Evolutionary conservation across 1,284 basidiomycete species (phyloP).

Genomic region (Phylloporus sp.): DNA sequence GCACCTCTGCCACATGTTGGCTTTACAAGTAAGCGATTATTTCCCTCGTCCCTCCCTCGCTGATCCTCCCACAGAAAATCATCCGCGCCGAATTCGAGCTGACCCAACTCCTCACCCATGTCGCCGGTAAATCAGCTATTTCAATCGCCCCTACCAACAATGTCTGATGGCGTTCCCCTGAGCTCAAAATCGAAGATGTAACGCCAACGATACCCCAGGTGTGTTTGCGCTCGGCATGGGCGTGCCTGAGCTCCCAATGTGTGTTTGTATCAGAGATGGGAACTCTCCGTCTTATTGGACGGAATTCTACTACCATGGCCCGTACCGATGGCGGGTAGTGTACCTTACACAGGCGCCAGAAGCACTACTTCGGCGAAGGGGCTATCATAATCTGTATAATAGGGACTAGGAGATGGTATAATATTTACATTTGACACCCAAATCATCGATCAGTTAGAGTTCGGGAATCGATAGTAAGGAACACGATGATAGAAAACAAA

Average conservation of each 20-base stretch:
- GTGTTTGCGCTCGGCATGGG: conserved; percentile 67
- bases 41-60: not conserved
- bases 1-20: conserved; percentile 49
- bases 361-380: conserved; percentile 11
- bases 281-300: conserved; percentile 55
- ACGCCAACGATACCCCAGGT: conserved; percentile 55
- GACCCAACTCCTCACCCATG: conserved; percentile 64
- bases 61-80: conserved; percentile 46
- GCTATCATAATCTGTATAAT: too few relatives aligned
- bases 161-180: conserved; percentile 66
- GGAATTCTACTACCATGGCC: conserved; percentile 46
- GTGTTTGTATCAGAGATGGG: conserved; percentile 54
- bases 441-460: too few relatives aligned
- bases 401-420: too few relatives aligned
- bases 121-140: conserved; percentile 52
- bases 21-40: conserved; percentile 45
- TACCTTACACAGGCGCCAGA: conserved; percentile 55
- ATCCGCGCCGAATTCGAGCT: conserved; percentile 70
- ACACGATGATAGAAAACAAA: too few relatives aligned
- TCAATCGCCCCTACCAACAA: conserved; percentile 50
- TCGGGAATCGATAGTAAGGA: too few relatives aligned
- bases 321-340: conserved; percentile 56
- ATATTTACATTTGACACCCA: too few relatives aligned
- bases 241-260: conserved; percentile 62
- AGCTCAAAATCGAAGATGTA: conserved; percentile 50